phyloP scores from a whole-genome alignment of 768 basidiomycete species.

The Mycena olivaceomarginata region DNA sequence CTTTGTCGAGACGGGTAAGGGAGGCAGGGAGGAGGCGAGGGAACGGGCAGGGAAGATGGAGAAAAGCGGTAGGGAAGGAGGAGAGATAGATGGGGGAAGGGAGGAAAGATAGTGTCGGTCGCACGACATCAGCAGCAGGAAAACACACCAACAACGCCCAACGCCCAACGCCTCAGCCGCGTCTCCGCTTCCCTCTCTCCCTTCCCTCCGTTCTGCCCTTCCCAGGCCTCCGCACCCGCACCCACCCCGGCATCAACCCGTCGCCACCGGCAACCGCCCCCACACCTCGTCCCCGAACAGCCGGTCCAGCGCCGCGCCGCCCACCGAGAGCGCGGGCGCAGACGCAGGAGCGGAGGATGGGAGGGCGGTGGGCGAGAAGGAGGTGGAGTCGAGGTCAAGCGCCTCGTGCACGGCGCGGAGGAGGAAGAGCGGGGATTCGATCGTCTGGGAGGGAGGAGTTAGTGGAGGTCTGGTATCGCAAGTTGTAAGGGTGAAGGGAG shows the following conservation, averaged over 20 bases:
- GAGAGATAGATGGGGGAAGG: no score
- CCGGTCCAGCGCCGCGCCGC: conserved; percentile 59
- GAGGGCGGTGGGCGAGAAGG: no score
- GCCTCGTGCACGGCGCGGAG: conserved; percentile 93
- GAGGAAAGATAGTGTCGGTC: no score
- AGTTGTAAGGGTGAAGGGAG: background rate
- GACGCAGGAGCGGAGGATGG: background rate
- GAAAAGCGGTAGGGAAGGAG: no score
- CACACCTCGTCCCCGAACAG: conserved; percentile 87
- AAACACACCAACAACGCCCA: conserved; percentile 82
- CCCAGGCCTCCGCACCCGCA: no score
- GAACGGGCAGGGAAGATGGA: background rate
- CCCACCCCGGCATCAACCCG: conserved; percentile 50
- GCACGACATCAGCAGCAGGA: no score
- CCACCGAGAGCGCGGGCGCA: background rate
- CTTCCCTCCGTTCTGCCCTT: conserved; percentile 44
- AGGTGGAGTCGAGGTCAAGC: conserved; percentile 67
- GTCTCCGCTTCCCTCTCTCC: conserved; percentile 11
- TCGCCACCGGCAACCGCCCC: conserved; percentile 78
- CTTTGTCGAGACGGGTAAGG: background rate
- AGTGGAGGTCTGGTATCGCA: background rate
- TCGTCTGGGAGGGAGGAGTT: background rate
- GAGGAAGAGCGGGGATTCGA: conserved; percentile 90
- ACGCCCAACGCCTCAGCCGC: conserved; percentile 82
- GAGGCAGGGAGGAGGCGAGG: background rate